A percentile compares a stretch with the other conserved stretches of the same genome.
phyloP scores from a whole-genome alignment of 2,329 filamentous ascomycete genomes.

The Ceratocystis ficicola region DNA sequence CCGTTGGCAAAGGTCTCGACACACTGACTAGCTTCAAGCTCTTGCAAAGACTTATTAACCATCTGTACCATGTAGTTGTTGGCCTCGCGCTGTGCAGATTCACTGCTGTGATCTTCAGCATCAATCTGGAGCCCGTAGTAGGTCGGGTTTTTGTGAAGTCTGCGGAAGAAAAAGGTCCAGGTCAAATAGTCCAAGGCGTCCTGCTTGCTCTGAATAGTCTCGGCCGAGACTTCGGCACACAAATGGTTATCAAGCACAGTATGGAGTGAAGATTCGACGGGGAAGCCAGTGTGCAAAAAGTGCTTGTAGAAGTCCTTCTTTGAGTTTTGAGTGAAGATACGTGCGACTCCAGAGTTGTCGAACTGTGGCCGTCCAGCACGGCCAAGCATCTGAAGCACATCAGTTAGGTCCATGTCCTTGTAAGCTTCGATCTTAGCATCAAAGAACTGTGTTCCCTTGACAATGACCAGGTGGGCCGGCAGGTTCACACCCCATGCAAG shows the following conservation, averaged over 20 bases:
- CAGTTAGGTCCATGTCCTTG: slow-evolving; percentile 96
- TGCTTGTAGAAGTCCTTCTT: slow-evolving; percentile 99
- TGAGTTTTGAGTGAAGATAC: slow-evolving; percentile 92
- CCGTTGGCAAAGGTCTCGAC: slow-evolving; percentile 73
- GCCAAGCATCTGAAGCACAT: slow-evolving; percentile 95
- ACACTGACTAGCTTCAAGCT: slow-evolving; percentile 75
- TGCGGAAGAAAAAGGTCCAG: slow-evolving; percentile 98
- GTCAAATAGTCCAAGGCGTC: slow-evolving; percentile 95
- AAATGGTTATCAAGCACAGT: slow-evolving; percentile 96
- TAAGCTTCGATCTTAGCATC: slow-evolving; percentile 97
- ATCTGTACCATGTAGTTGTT: slow-evolving; percentile 92
- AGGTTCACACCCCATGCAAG: slow-evolving; percentile 97
- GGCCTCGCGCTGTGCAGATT: slow-evolving; percentile 62
- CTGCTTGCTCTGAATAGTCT: slow-evolving; percentile 86
- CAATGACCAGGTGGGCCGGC: slow-evolving; percentile 89
- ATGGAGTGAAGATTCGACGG: slow-evolving; percentile 90
- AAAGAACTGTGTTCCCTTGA: slow-evolving; percentile 96
- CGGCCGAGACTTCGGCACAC: slow-evolving; percentile 84
- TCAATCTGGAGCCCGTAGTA: slow-evolving; percentile 95
- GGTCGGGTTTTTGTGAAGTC: slow-evolving; percentile 93
- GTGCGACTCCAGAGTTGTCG: slow-evolving; percentile 85
- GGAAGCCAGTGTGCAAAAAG: slow-evolving; percentile 94
- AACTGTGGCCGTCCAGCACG: slow-evolving; percentile 93
- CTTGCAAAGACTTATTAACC: slow-evolving; percentile 72
- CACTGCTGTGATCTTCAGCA: slow-evolving; percentile 31